phyloP scores from a whole-genome alignment of 2,329 filamentous ascomycete genomes.

The Eurotiales sp. region DNA sequence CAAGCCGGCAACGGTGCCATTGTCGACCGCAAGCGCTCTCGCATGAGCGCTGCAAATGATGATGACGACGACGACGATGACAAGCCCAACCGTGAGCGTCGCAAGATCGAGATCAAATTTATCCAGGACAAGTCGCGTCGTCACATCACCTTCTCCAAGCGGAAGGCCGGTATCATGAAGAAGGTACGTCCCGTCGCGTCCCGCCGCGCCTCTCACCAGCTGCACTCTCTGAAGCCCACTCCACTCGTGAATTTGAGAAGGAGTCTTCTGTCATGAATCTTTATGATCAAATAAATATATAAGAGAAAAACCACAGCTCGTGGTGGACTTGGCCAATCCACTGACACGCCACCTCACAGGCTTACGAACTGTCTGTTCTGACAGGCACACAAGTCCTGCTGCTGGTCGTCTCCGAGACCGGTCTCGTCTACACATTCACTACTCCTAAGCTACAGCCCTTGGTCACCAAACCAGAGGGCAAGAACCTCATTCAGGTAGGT shows the following conservation, averaged over 20 bases:
- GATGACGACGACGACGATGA: conserved; percentile 98
- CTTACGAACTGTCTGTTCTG: conserved; percentile 94
- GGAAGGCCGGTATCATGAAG: conserved; percentile 99
- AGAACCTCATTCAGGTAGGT: conserved; percentile 96
- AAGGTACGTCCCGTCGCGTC: conserved; percentile 64
- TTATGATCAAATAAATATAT: not conserved
- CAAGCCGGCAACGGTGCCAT: conserved; percentile 58
- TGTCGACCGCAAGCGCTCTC: conserved; percentile 76
- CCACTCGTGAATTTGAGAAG: too few relatives aligned
- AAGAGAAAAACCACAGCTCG: not conserved
- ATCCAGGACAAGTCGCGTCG: conserved; percentile 99
- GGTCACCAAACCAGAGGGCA: conserved; percentile 97
- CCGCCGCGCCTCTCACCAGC: conserved; percentile 5
- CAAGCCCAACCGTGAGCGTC: conserved; percentile 93
- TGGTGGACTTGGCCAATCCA: conserved; percentile 14
- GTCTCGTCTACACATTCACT: conserved; percentile 96
- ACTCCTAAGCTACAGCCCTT: conserved; percentile 97
- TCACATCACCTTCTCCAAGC: conserved; percentile 99
- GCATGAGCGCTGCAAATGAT: conserved; percentile 72
- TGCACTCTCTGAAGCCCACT: not conserved
- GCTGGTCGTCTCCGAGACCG: conserved; percentile 94
- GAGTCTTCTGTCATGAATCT: too few relatives aligned
- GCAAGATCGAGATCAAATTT: conserved; percentile 99
- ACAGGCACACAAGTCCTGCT: conserved; percentile 96
- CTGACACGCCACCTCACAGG: conserved; percentile 50